phyloP scores from a whole-genome alignment of 305 asterid species.

The Caryopteris hybrid region DNA sequence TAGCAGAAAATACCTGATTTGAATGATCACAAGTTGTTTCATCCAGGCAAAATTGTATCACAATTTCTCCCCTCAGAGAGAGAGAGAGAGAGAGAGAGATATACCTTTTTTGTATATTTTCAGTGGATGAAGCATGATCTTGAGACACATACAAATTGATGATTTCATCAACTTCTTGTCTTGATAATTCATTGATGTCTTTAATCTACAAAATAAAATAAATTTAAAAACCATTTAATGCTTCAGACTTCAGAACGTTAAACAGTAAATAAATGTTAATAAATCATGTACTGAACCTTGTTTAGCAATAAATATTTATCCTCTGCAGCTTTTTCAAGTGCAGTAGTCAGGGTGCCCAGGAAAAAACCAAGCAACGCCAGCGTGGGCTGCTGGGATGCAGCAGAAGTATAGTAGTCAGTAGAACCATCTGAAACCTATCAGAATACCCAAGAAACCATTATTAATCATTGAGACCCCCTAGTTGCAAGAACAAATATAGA shows the following conservation, averaged over 20 bases:
- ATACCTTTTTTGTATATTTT: slow-evolving; percentile 81
- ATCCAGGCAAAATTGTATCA: background rate
- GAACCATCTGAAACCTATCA: slow-evolving; percentile 66
- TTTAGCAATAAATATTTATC: slow-evolving; percentile 80
- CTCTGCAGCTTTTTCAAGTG: slow-evolving; percentile 75
- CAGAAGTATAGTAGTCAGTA: slow-evolving; percentile 42
- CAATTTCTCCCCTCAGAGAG: background rate
- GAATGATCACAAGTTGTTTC: background rate
- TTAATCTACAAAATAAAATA: slow-evolving; percentile 46
- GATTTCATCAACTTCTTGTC: slow-evolving; percentile 95
- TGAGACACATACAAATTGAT: slow-evolving; percentile 55
- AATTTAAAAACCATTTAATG: background rate
- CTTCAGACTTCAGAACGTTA: slow-evolving; percentile 12
- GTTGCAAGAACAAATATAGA: background rate
- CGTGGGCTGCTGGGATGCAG: slow-evolving; percentile 76
- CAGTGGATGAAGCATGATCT: slow-evolving; percentile 59
- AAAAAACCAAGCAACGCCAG: slow-evolving; percentile 53
- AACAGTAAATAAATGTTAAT: slow-evolving; percentile 4
- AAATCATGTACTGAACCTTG: slow-evolving; percentile 46
- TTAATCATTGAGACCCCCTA: slow-evolving; percentile 12
- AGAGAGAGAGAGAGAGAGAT: background rate
- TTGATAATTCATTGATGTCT: slow-evolving; percentile 90
- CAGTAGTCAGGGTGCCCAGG: slow-evolving; percentile 58
- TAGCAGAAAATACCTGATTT: background rate
- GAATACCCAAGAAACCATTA: slow-evolving; percentile 11